A percentile compares a stretch with the other conserved stretches of the same genome.
These are phyloP conservation scores for Chrysosporium queenslandicum DNA, from an alignment of 2,329 filamentous ascomycete genomes.

Conservation along the genomic window DNA sequence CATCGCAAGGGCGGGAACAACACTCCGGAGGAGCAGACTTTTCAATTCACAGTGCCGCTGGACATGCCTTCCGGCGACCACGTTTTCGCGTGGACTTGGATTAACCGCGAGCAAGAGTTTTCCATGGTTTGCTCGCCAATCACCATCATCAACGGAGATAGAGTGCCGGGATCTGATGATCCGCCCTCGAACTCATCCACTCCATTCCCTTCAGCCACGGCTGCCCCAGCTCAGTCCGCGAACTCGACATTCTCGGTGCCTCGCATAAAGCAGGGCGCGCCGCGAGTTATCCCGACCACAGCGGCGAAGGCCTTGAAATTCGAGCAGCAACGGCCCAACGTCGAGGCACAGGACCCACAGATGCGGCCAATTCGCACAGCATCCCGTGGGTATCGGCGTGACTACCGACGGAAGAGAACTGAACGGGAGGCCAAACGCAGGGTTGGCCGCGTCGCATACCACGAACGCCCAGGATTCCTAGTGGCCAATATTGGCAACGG, in stretches of 20 bases:
- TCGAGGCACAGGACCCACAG: background rate
- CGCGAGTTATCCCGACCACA: background rate
- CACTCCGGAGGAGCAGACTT: constrained; percentile 34
- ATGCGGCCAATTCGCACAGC: background rate
- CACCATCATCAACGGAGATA: constrained; percentile 27
- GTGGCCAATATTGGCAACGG: constrained; percentile 20
- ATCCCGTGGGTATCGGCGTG: background rate
- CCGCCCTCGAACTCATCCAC: background rate
- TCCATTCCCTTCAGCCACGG: background rate
- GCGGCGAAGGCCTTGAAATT: background rate
- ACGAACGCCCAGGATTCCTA: constrained; percentile 22
- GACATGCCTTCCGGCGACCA: constrained; percentile 35
- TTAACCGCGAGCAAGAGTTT: constrained; percentile 40
- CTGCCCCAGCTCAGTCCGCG: background rate
- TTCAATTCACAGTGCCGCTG: constrained; percentile 37
- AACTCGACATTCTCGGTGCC: background rate
- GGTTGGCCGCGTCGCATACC: constrained; percentile 16
- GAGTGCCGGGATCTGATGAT: background rate
- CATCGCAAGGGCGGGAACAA: constrained; percentile 29
- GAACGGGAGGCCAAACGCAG: constrained; percentile 17
- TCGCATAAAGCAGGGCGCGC: background rate
- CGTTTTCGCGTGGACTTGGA: constrained; percentile 40
- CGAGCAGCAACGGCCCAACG: background rate
- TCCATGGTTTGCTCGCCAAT: constrained; percentile 40
- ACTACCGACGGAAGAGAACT: background rate